Percentiles rank a stretch among this genome's conserved stretches.
Evolutionary conservation across 1,284 basidiomycete genomes (phyloP).

Genomic region (Heterobasidion annosum): DNA sequence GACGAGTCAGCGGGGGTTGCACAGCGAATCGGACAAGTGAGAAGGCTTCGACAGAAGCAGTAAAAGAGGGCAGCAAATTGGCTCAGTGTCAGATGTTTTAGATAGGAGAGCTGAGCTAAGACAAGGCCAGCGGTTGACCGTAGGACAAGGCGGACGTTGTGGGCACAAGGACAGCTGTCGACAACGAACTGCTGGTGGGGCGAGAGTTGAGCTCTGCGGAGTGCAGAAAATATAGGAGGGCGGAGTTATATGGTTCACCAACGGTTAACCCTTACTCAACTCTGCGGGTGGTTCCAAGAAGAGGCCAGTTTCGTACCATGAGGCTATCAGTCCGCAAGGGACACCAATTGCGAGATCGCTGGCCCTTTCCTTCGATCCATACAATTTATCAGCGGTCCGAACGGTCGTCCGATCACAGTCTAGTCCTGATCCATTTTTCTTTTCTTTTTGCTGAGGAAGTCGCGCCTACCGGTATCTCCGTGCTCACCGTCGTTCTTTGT

Average conservation of each 20-base stretch:
- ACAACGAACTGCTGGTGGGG: background rate
- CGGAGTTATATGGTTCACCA: conserved; percentile 8
- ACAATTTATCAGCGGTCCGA: background rate
- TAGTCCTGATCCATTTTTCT: background rate
- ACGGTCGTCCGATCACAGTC: background rate
- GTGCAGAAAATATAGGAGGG: conserved; percentile 8
- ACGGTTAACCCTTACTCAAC: background rate
- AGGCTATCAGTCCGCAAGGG: conserved; percentile 4
- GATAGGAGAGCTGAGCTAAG: background rate
- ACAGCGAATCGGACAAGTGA: conserved; percentile 24
- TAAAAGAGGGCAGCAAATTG: conserved; percentile 12
- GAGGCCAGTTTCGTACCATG: conserved; percentile 2
- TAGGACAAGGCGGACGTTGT: background rate
- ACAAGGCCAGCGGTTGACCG: conserved; percentile 1
- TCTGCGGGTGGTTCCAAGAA: conserved; percentile 7
- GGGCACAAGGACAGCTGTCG: background rate
- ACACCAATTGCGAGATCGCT: background rate
- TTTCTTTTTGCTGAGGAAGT: background rate
- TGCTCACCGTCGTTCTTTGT: background rate
- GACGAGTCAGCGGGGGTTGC: conserved; percentile 26
- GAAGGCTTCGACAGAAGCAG: conserved; percentile 17
- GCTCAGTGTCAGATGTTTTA: background rate
- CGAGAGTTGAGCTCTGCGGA: conserved; percentile 9
- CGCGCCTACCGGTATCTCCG: background rate
- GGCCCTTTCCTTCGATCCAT: background rate